Evolutionary conservation across 2,329 filamentous ascomycete genomes (phyloP).

Genomic region (Hymenoscyphus scutula): DNA sequence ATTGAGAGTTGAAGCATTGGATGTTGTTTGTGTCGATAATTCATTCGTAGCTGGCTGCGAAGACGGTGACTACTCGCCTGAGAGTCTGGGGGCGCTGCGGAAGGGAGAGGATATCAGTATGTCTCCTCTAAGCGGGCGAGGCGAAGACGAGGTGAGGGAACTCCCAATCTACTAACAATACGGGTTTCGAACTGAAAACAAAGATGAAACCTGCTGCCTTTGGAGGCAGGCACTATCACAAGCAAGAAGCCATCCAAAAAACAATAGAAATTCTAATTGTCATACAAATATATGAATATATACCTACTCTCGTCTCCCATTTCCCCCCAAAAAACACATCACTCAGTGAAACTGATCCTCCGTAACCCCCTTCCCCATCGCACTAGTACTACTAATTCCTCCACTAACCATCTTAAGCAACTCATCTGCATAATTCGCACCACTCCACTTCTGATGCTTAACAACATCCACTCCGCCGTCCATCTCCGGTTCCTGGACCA

Average conservation of each 20-base stretch:
- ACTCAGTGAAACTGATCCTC: conserved; percentile 90
- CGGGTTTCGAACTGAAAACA: too few relatives aligned
- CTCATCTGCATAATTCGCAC: conserved; percentile 92
- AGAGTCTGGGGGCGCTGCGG: conserved; percentile 37
- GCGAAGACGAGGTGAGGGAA: too few relatives aligned
- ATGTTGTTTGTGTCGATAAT: conserved; percentile 23
- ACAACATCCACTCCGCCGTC: conserved; percentile 87
- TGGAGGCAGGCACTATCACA: too few relatives aligned
- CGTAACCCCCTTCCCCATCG: conserved; percentile 97
- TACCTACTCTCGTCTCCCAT: neutral
- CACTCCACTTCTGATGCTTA: conserved; percentile 98
- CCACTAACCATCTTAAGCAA: conserved; percentile 96
- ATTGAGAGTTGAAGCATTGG: conserved; percentile 14
- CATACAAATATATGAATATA: too few relatives aligned
- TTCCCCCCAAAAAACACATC: neutral
- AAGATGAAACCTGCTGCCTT: too few relatives aligned
- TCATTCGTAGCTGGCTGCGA: conserved; percentile 23
- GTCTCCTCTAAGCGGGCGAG: too few relatives aligned
- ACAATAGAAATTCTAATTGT: too few relatives aligned
- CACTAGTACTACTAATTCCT: conserved; percentile 85
- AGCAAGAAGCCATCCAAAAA: too few relatives aligned
- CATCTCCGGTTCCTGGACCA: conserved; percentile 98
- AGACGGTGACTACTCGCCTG: conserved; percentile 48
- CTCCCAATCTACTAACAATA: too few relatives aligned
- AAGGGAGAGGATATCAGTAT: conserved; percentile 47